Conservation (phyloP, 2,329 filamentous ascomycete genomes). For the Alternaria sp. region DNA sequence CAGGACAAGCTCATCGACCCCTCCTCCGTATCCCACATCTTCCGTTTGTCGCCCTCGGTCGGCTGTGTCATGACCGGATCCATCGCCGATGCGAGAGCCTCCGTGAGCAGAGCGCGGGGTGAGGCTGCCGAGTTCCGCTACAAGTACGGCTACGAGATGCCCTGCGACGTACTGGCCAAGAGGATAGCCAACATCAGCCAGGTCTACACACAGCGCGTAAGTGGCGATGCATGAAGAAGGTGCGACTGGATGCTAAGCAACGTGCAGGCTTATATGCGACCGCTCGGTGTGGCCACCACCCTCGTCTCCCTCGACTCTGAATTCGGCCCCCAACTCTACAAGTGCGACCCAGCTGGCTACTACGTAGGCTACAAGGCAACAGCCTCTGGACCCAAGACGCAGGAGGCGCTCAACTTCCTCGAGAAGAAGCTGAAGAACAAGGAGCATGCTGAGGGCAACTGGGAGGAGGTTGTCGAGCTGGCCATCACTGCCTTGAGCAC, state of each 20-base stretch:
- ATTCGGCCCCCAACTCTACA: conserved; percentile 92
- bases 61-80: conserved; percentile 99
- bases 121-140: conserved; percentile 98
- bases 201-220: conserved; percentile 95
- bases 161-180: conserved; percentile 95
- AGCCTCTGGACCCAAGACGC: conserved; percentile 95
- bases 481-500: conserved; percentile 95
- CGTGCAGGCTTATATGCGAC: conserved; percentile 90
- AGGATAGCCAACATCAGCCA: conserved; percentile 98
- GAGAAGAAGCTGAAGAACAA: conserved; percentile 99
- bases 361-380: conserved; percentile 99
- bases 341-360: conserved; percentile 97
- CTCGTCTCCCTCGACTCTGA: conserved; percentile 94
- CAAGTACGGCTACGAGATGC: conserved; percentile 99
- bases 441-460: conserved; percentile 87
- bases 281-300: conserved; percentile 93
- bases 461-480: conserved; percentile 97
- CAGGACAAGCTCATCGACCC: conserved; percentile 99
- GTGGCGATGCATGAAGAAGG: conserved; percentile 28
- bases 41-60: conserved; percentile 93
- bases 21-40: conserved; percentile 94
- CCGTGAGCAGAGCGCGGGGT: conserved; percentile 88
- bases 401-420: conserved; percentile 96
- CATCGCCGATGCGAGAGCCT: conserved; percentile 94
- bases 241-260: conserved; percentile 36